A percentile compares a stretch with the other conserved stretches of the same genome.
Conservation (phyloP, 345 rosid species). For the Hibiscus mutabilis region DNA sequence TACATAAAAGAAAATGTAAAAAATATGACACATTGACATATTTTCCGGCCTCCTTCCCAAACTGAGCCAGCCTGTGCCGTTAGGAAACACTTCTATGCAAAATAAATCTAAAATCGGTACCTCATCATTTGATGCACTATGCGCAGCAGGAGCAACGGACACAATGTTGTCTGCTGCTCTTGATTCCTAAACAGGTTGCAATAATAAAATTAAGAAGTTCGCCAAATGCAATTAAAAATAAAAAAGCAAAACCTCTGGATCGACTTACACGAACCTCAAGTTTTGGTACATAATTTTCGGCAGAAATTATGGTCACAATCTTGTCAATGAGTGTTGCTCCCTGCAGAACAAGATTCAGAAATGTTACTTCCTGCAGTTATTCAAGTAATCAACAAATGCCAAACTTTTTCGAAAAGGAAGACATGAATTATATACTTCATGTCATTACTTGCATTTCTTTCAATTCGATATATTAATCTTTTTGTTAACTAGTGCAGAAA, state of each 20-base stretch:
- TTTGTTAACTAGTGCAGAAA: not conserved
- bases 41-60: not conserved
- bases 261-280: constrained; percentile 42
- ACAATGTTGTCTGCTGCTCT: constrained; percentile 36
- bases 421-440: not conserved
- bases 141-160: constrained; percentile 30
- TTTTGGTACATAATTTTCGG: constrained; percentile 55
- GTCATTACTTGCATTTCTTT: not conserved
- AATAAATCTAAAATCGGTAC: constrained; percentile 22
- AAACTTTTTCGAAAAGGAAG: not conserved
- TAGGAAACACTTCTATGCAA: not conserved
- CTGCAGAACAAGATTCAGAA: constrained; percentile 30
- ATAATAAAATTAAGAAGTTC: constrained; percentile 9
- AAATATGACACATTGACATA: constrained; percentile 6
- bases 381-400: not conserved
- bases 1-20: not conserved
- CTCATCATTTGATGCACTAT: constrained; percentile 33
- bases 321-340: constrained; percentile 91
- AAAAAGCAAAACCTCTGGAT: not conserved
- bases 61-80: not conserved
- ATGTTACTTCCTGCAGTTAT: not conserved
- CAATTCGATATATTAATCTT: not conserved
- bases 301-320: constrained; percentile 58
- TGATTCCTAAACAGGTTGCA: constrained; percentile 48
- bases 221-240: constrained; percentile 8